Evolutionary conservation across 2,329 filamentous ascomycete genomes (phyloP).

Genomic region (Verticillium klebahnii): DNA sequence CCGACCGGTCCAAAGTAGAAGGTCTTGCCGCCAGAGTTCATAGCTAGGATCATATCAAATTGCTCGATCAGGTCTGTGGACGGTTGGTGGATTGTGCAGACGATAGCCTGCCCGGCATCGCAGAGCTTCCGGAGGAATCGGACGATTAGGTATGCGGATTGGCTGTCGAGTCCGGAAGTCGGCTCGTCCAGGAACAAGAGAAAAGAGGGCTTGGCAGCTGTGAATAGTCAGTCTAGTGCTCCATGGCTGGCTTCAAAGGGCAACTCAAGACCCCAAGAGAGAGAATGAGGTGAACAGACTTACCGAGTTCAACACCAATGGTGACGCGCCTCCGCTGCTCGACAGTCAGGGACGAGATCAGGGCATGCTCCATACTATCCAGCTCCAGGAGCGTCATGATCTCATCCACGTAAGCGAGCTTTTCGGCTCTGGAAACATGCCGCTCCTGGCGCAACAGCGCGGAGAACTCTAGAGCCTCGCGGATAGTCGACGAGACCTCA

Average conservation of each 20-base stretch:
- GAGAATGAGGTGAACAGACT: too few relatives aligned
- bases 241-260: too few relatives aligned
- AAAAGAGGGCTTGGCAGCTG: conserved; percentile 36
- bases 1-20: conserved; percentile 68
- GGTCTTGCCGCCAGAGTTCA: conserved; percentile 59
- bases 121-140: conserved; percentile 65
- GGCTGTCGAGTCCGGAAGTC: conserved; percentile 49
- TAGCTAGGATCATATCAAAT: conserved; percentile 58
- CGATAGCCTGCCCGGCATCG: conserved; percentile 43
- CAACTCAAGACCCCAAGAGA: too few relatives aligned
- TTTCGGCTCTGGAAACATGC: conserved; percentile 38
- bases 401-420: conserved; percentile 47
- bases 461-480: conserved; percentile 35
- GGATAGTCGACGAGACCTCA: conserved; percentile 33
- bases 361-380: conserved; percentile 50
- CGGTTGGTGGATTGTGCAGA: conserved; percentile 53
- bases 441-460: conserved; percentile 40
- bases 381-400: conserved; percentile 51
- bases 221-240: too few relatives aligned
- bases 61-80: conserved; percentile 45
- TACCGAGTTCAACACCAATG: conserved; percentile 39
- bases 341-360: conserved; percentile 46
- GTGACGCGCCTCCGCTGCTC: conserved; percentile 48
- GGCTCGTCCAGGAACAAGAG: conserved; percentile 53
- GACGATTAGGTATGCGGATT: conserved; percentile 68